Conservation (phyloP, 257 asterid genomes). For the Solanum paucissectum region DNA sequence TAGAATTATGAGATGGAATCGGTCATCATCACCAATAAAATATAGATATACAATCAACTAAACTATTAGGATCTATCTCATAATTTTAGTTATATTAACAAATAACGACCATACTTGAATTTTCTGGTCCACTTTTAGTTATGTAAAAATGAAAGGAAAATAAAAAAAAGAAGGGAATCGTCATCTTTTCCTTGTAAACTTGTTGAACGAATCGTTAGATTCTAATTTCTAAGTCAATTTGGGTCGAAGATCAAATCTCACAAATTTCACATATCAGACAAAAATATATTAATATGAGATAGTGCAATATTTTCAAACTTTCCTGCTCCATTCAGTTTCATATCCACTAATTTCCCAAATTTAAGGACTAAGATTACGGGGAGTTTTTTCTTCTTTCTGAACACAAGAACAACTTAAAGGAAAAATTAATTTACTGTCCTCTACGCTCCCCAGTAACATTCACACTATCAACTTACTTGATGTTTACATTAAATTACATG, state of each 20-base stretch:
- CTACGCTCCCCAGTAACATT: neutral
- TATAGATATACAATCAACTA: neutral
- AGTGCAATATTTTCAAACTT: neutral
- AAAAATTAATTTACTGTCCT: neutral
- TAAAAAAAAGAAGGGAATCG: too few species aligned
- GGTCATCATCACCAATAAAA: rapidly evolving
- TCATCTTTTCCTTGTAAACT: neutral
- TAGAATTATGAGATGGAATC: rapidly evolving
- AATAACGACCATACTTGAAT: neutral
- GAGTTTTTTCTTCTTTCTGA: neutral
- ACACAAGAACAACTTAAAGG: neutral
- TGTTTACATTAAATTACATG: too few species aligned
- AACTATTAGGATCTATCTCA: neutral
- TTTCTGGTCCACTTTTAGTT: neutral
- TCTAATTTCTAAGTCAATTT: neutral
- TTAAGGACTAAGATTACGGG: neutral
- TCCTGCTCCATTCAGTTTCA: neutral
- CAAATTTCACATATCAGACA: neutral
- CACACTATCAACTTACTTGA: neutral
- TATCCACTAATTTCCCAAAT: neutral
- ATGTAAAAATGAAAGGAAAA: neutral
- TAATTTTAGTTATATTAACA: neutral
- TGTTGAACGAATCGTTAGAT: neutral
- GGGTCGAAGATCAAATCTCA: neutral
- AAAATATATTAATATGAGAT: neutral